Conservation (phyloP, 345 rosid genomes). For the Eutrema japonicum region DNA sequence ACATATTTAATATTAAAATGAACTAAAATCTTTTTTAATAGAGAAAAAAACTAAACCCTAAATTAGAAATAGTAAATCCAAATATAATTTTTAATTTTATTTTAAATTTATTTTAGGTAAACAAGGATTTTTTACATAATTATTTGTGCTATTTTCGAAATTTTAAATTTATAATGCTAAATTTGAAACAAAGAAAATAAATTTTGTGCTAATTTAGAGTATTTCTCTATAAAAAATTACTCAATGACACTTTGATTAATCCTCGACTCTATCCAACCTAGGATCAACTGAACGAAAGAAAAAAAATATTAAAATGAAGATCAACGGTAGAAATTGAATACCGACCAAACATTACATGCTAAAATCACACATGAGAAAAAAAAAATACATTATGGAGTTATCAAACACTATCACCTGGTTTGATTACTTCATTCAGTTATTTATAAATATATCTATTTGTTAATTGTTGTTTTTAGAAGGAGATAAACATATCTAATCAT, state of each 20-base stretch:
- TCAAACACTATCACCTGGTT: constrained; percentile 24
- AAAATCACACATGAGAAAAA: not conserved
- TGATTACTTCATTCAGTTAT: constrained; percentile 2
- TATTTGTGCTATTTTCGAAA: too few relatives aligned
- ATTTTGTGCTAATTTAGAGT: too few relatives aligned
- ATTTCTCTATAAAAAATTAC: not conserved
- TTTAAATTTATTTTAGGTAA: too few relatives aligned
- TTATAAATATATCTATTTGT: not conserved
- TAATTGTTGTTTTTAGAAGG: constrained; percentile 1
- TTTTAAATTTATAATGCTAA: too few relatives aligned
- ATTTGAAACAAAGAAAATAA: too few relatives aligned
- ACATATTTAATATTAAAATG: too few relatives aligned
- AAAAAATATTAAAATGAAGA: not conserved
- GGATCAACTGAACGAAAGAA: not conserved
- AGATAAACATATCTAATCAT: constrained; percentile 40
- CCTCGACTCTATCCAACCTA: not conserved
- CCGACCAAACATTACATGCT: not conserved
- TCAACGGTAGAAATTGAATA: not conserved
- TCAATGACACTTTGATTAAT: not conserved
- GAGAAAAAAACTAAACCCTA: too few relatives aligned
- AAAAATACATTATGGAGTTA: not conserved
- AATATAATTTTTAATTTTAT: too few relatives aligned
- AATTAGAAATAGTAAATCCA: too few relatives aligned
- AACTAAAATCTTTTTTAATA: too few relatives aligned
- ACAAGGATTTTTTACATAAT: too few relatives aligned